phyloP scores from a whole-genome alignment of 805 yeast species.

The Wickerhamiella bombiphila region DNA sequence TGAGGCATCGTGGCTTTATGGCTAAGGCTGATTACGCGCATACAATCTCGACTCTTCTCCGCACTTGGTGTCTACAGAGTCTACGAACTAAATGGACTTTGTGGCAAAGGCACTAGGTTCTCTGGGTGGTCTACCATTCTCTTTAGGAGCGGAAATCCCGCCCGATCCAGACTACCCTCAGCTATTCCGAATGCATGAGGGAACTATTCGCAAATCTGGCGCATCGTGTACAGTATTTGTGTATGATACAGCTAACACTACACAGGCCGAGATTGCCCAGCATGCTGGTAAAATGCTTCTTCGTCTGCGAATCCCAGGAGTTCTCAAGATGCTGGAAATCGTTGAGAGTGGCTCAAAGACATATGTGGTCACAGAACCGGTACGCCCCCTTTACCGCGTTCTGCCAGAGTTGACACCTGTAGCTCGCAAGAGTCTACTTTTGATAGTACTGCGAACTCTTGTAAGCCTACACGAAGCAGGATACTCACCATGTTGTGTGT shows the following conservation, averaged over 20 bases:
- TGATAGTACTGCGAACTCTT: slow-evolving; percentile 39
- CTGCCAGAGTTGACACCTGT: slow-evolving; percentile 24
- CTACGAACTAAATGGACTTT: slow-evolving; percentile 58
- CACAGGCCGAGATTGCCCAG: slow-evolving; percentile 28
- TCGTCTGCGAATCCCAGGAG: slow-evolving; percentile 50
- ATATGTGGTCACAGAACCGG: slow-evolving; percentile 55
- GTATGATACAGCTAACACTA: slow-evolving; percentile 29
- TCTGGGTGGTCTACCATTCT: slow-evolving; percentile 22
- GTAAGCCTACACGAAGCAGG: slow-evolving; percentile 40
- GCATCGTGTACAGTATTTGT: slow-evolving; percentile 50
- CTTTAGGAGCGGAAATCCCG: slow-evolving; percentile 19
- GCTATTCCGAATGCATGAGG: slow-evolving; percentile 54
- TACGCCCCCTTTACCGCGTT: slow-evolving; percentile 34
- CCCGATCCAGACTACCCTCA: slow-evolving; percentile 24
- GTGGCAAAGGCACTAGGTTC: slow-evolving; percentile 47
- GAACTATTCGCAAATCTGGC: slow-evolving; percentile 32
- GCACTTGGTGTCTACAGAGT: too few species aligned
- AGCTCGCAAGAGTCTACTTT: slow-evolving; percentile 39
- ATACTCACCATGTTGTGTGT: not conserved
- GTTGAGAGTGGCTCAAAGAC: slow-evolving; percentile 43
- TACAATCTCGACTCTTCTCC: too few species aligned
- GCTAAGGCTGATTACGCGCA: too few species aligned
- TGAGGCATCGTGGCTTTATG: too few species aligned
- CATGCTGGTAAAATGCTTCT: slow-evolving; percentile 31
- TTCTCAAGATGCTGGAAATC: slow-evolving; percentile 46